Base-by-base conservation (phyloP, 306 rosid species). In the Acmispon strigosus region DNA sequence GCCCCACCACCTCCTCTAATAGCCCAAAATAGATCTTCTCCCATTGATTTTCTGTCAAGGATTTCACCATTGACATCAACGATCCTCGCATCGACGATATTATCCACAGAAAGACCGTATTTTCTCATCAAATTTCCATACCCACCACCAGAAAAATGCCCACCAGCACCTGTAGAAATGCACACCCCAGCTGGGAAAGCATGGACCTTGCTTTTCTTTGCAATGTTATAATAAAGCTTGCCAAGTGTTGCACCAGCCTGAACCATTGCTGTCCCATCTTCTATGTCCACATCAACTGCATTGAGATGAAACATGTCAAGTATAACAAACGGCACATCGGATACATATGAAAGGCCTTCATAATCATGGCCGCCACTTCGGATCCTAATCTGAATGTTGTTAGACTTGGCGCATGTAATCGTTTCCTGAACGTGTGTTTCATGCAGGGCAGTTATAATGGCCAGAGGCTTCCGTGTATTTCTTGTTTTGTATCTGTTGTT, bases 131-230 rank as follows among this genome's bases (percentile, higher is more conserved):
- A 15, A 62, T 78, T 88, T 0, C 98, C 96, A 18, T 92, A 90
- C 0, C 98, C 98, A 15, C 96, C 96, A 2, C 92, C 92, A 16
- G 87, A 81, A 12, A 90, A 11, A 27, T 92, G 96, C 0, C 98
- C 96, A 5, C 96, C 96, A 2, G 63, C 43, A 2, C 92, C 96
- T 2, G 90, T 19, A 1, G 89, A 37, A 15, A 63, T 20, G 7
- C 96, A 84, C 2, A 86, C 54, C 8, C 98, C 91, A 0, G 84
- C 86, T 0, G 96, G 89, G 56, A 82, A 82, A 0, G 64, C 83
- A 65, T 57, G 62, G 0, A 47, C 44, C 0, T n/a, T 7, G 16
- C 70, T 78, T 27, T 50, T 27, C 8, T 69, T 3, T 3, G 51
- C 52, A 22, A 82, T 59, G 0, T 7, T 1, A 7, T 82, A 82